Evolutionary conservation across 2,329 filamentous ascomycete genomes (phyloP), one percentile per base, ranked within the genome.

Genomic region (Exophiala oligosperma): DNA sequence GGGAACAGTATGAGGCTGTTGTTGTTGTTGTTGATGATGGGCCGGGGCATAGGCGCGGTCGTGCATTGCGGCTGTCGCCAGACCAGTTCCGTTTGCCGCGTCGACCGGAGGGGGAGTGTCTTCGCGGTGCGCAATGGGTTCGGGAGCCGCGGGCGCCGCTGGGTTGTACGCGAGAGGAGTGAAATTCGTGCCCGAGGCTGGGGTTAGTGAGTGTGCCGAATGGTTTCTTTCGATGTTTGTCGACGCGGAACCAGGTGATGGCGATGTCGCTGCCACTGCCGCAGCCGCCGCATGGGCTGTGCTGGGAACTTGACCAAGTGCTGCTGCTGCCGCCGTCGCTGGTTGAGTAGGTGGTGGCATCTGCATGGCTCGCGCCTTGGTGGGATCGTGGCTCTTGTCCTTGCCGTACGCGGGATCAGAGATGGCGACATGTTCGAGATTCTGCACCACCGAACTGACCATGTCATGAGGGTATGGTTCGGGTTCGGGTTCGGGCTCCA

Each of bases 31-130:
- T 29, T 50, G 35, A 35, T 5, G 5, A 5, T 35, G 32, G 11
- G 9, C 32, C 4, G 32, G 32, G 44, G 12, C 52, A 50, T 73
- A 75, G 40, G 69, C 64, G 38, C 73, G 66, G 56, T 79, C 76
- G 40, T 71, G 72, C 56, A 70, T 71, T 4, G 72, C 72, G 7
- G 75, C 76, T 4, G 75, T 73, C 41, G 73, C 68, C 4, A 79
- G 72, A 2, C 77, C 77, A 1, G 77, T 79, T 12, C 77, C 77
- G 35, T 70, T 72, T 14, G 72, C 77, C 38, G 77, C 82, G 69
- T 87, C 84, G 26, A 75, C 73, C 11, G 85, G 85, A 5, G 85
- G 85, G 2, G 85, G 85, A 3, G 85, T 87, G 73, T 86, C 86
- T 70, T 87, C 84, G n/a, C 85, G 80, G 65, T 85, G 80, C 43